phyloP scores from a whole-genome alignment of 176 grass and related monocot genomes.

The Zea luxurians region DNA sequence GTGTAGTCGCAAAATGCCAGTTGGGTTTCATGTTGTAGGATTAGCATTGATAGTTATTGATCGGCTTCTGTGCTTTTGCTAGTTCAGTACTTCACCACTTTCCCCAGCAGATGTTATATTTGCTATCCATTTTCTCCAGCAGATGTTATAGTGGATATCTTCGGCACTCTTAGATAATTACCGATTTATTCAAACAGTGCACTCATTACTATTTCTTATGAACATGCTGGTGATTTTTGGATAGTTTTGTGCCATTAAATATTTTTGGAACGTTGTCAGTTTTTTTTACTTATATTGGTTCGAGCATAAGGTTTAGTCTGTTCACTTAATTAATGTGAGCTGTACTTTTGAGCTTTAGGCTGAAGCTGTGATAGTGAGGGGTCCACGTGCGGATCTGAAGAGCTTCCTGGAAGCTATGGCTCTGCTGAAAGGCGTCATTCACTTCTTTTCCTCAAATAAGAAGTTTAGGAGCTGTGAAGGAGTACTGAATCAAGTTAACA shows the following conservation, averaged over 20 bases:
- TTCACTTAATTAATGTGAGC: not conserved
- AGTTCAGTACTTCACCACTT: not conserved
- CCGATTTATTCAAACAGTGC: not conserved
- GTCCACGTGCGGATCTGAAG: slow-evolving; percentile 65
- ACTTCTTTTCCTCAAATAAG: slow-evolving; percentile 54
- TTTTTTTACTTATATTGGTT: slow-evolving; percentile 5
- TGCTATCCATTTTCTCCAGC: not conserved
- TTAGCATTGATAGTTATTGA: not conserved
- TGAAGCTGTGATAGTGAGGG: slow-evolving; percentile 64
- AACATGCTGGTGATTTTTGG: slow-evolving; percentile 4
- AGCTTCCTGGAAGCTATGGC: slow-evolving; percentile 67
- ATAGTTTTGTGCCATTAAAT: not conserved
- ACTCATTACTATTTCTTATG: slow-evolving; percentile 15
- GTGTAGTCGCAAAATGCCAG: not conserved
- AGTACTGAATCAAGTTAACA: slow-evolving; percentile 51
- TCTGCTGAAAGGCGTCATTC: slow-evolving; percentile 51
- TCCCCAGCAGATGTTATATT: not conserved
- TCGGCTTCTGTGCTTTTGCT: slow-evolving; percentile 10
- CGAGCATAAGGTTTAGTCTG: slow-evolving; percentile 7
- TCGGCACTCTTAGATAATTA: not conserved
- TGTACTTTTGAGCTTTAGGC: slow-evolving; percentile 43
- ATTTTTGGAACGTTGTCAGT: not conserved
- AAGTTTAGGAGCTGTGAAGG: slow-evolving; percentile 52
- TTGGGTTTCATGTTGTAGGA: not conserved
- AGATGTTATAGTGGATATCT: not conserved